Evolutionary conservation across 1,284 basidiomycete genomes (phyloP), one percentile per base, ranked within the genome.

Genomic region (Cryptococcus deneoformans): DNA sequence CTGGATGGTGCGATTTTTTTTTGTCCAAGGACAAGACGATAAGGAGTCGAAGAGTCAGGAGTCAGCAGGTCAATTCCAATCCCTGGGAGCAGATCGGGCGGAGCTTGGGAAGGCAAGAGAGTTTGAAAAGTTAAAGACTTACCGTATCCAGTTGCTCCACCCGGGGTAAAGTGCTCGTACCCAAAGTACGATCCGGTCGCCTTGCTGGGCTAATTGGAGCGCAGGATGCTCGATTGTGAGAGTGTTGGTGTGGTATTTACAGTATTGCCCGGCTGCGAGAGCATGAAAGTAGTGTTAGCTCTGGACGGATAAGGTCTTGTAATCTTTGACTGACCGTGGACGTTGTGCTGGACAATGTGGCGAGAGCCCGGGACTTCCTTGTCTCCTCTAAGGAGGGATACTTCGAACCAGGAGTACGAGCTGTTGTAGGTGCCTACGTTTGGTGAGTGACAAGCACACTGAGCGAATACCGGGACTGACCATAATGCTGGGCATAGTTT

Each of bases 341-440:
- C 64, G 47, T 76, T 76, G 53, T 69, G 52, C 58, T 73, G 72
- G 2, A 75, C 55, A 9, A 55, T 43, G 36, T 55, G 52, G 5
- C 74, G 55, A 2, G 66, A 63, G 1, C 59, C 63, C 9, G 60
- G 58, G 1, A 73, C 70, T 57, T 76, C 70, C 10, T 53, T 52
- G 8, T 68, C 71, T 39, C 64, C 57, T 9, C 74, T 64, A 9
- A 73, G 44, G 2, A 76, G 64, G 9, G 63, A 53, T 5, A 75
- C 56, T 56, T 76, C 71, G 48, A 73, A 75, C 71, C 70, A 76
- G 4, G 72, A 73, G 56, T 65, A 72, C 5, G 61, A 64, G 36
- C 63, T 58, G 29, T 67, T 58, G 47, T 75, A 75, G 12, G 68
- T 73, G 0, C 74, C 73, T 73, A 53, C 24, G 3, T 1, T 20